phyloP scores from a whole-genome alignment of 2,329 filamentous ascomycete species.

The Nigrospora sphaerica region DNA sequence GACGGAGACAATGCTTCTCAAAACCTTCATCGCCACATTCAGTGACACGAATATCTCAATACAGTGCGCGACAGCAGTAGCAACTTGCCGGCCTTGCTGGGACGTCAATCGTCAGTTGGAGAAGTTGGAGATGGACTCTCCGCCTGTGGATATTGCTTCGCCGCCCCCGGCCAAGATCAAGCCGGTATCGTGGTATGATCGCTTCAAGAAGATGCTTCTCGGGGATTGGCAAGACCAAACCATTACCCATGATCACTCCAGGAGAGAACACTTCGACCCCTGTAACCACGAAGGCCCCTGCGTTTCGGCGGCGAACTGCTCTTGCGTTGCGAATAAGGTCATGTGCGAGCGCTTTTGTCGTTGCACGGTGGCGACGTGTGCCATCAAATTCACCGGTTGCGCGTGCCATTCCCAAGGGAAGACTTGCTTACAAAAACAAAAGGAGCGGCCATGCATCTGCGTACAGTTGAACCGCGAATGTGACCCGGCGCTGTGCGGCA shows the following conservation, averaged over 20 bases:
- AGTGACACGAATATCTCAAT: constrained; percentile 33
- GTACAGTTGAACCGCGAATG: constrained; percentile 69
- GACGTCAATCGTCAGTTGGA: constrained; percentile 40
- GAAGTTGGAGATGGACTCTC: constrained; percentile 28
- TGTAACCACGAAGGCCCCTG: constrained; percentile 67
- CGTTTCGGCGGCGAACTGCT: constrained; percentile 44
- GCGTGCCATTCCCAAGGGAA: constrained; percentile 55
- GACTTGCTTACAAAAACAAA: constrained; percentile 48
- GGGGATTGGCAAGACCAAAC: constrained; percentile 51
- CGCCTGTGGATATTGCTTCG: constrained; percentile 8
- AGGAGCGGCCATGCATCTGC: constrained; percentile 61
- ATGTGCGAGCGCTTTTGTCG: constrained; percentile 69
- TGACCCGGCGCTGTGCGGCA: constrained; percentile 66
- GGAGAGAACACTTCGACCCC: constrained; percentile 52
- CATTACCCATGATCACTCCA: constrained; percentile 46
- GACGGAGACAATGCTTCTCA: constrained; percentile 40
- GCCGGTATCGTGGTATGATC: constrained; percentile 48
- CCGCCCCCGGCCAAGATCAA: constrained; percentile 29
- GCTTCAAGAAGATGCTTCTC: constrained; percentile 44
- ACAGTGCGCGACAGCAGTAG: constrained; percentile 41
- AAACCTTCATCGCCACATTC: constrained; percentile 36
- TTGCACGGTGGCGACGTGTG: constrained; percentile 52
- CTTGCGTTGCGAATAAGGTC: constrained; percentile 53
- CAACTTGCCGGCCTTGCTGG: constrained; percentile 44
- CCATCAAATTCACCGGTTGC: constrained; percentile 60